Base-by-base conservation (phyloP, 106 monocot genomes). In the Dioscorea zingiberensis region DNA sequence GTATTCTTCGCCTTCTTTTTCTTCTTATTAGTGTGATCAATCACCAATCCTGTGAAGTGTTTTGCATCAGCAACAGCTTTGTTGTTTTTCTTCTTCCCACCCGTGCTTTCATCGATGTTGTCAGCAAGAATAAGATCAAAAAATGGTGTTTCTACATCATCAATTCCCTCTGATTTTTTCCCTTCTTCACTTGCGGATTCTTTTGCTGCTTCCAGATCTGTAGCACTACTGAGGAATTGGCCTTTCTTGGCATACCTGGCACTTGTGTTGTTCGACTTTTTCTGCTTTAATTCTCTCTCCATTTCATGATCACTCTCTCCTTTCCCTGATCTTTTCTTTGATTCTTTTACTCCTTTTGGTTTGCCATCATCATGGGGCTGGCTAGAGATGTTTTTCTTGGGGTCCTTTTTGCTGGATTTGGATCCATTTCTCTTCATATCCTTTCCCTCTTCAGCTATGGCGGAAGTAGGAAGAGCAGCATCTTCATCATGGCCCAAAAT, bases 121-220 rank as follows among this genome's bases (percentile, higher is more conserved):
- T 57, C 58, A 7, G 60, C 28, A 57, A 73, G 64, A 49, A 80
- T 55, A 19, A 77, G 62, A 54, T 85, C 76, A 61, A 67, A 44
- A 44, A 85, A 80, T 11, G 76, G 69, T 17, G 55, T 60, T 19
- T 83, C 76, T 47, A 47, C 54, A 56, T 82, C 80, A 63, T 80
- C 73, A 51, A 83, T 68, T 10, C 67, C 80, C 30, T 44, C 53
- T 15, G 29, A 55, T 49, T 10, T 27, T 21, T 28, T 66, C 29
- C 11, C 63, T 53, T 48, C 76, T 63, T 28, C 49, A 63, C 71
- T 73, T 75, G 4, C 38, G 19, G 25, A 26, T 15, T 69, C 65
- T 26, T 68, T 56, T 47, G 12, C 28, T 27, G 60, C 21, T 32
- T 66, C 48, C 13, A 55, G 13, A 29, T 62, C 61, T 27, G 6